Evolutionary conservation across 1,139 yeast species (phyloP).

Genomic region (Pichia sp.): DNA sequence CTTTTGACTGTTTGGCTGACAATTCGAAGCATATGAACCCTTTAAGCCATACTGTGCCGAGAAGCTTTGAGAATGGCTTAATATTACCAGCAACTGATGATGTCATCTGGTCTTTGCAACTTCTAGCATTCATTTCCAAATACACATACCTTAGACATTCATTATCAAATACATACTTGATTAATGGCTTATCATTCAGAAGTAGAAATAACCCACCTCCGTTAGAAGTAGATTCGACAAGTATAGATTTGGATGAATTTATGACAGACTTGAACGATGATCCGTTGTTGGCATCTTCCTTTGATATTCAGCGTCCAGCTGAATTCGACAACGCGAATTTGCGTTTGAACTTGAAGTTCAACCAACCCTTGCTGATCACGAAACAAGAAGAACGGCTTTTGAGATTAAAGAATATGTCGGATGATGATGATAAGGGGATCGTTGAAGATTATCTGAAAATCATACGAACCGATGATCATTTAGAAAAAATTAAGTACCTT

Average conservation of each 20-base stretch:
- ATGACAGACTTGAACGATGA: conserved; percentile 26
- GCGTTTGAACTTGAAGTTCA: background rate
- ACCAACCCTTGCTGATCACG: background rate
- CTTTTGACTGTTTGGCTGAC: conserved; percentile 1
- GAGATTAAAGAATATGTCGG: conserved; percentile 5
- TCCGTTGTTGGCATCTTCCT: background rate
- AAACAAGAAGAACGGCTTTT: conserved; percentile 12
- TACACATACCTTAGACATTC: conserved; percentile 74
- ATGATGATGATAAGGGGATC: conserved; percentile 11
- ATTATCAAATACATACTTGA: conserved; percentile 66
- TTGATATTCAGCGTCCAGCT: conserved; percentile 3
- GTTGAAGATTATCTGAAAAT: conserved; percentile 23
- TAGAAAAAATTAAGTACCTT: conserved; percentile 27
- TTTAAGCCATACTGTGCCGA: conserved; percentile 39
- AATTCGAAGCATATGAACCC: conserved; percentile 3
- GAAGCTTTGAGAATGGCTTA: conserved; percentile 69
- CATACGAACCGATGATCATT: conserved; percentile 19
- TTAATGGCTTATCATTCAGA: conserved; percentile 49
- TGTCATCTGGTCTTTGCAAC: conserved; percentile 87
- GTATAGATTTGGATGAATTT: conserved; percentile 25
- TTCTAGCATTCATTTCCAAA: conserved; percentile 88
- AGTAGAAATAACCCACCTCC: conserved; percentile 30
- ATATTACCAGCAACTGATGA: conserved; percentile 89
- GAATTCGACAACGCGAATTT: background rate
- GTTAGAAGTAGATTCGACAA: conserved; percentile 24